Evolutionary conservation across 2,329 filamentous ascomycete species (phyloP).

Genomic region (Diplodia corticola): DNA sequence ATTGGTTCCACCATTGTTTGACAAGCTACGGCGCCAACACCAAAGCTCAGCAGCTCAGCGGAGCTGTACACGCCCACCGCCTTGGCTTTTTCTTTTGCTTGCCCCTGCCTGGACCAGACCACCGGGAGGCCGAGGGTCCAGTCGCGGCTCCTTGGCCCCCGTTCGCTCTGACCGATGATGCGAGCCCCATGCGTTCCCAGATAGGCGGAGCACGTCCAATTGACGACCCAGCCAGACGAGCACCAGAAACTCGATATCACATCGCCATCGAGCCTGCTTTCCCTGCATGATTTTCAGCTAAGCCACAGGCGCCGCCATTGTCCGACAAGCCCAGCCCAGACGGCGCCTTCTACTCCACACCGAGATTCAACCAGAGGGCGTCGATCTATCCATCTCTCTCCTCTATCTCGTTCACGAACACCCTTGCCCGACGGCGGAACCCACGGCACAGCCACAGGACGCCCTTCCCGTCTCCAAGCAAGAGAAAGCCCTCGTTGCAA

Average conservation of each 20-base stretch:
- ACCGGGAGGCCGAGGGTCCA: neutral
- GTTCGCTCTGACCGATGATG: neutral
- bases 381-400: neutral
- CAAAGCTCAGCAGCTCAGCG: neutral
- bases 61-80: too few species aligned
- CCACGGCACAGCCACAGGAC: neutral
- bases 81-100: neutral
- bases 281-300: neutral
- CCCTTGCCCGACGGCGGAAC: too few species aligned
- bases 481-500: neutral
- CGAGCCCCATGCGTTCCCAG: neutral
- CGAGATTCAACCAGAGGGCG: neutral
- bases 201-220: neutral
- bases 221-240: neutral
- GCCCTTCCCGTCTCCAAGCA: neutral
- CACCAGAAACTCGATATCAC: neutral
- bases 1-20: too few species aligned
- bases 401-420: neutral
- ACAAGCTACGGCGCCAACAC: neutral
- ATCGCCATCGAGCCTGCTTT: neutral
- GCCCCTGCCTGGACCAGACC: neutral
- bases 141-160: neutral
- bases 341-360: neutral
- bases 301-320: neutral
- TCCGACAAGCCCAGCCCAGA: neutral